Base-by-base conservation (phyloP, 2,329 filamentous ascomycete species). In the Aspergillus floridensis region DNA sequence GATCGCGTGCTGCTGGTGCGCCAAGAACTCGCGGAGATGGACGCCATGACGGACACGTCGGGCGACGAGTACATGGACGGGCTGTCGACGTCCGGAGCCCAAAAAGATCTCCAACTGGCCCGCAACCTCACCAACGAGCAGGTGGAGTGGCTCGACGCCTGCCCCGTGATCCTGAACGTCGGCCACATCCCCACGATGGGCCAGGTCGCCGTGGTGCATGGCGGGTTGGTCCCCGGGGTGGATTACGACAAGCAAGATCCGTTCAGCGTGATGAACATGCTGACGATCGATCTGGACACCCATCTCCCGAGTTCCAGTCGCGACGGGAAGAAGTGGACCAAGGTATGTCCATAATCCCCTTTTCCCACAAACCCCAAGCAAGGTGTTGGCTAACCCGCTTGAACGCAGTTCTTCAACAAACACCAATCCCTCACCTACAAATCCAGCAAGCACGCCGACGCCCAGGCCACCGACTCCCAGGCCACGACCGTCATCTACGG, bases 251-350 rank as follows among this genome's bases (percentile, higher is more conserved):
- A 83, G 54, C 93, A 89, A 67, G 85, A 97, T 73, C 89, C 92
- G 0, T 87, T 86, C 74, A 88, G 89, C 54, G 89, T 90, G 46
- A 97, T 97, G 92, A 95, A 92, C 71, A 96, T 99, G 91, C 87
- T 92, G 58, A 90, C 87, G 6, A 84, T 96, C 56, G 82, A 90
- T 65, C 82, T 87, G 19, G 77, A 81, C 11, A 87, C 85, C 11
- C 82, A 86, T 60, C 76, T 85, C 12, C 87, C 86, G 4, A 85
- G 79, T 56, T 78, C 78, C 63, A 80, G 68, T 62, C 75, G 66
- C 56, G 75, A 72, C 5, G 89, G 88, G 53, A 80, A 84, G 35
- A 83, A 83, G 14, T 96, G 91, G 91, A 82, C 86, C 54, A 83
- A 87, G 67, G 76, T 82, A 65, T 59, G 57, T n/a, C 48, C 48